phyloP scores from a whole-genome alignment of 2,329 filamentous ascomycete species.

The Ophiostoma sp. region DNA sequence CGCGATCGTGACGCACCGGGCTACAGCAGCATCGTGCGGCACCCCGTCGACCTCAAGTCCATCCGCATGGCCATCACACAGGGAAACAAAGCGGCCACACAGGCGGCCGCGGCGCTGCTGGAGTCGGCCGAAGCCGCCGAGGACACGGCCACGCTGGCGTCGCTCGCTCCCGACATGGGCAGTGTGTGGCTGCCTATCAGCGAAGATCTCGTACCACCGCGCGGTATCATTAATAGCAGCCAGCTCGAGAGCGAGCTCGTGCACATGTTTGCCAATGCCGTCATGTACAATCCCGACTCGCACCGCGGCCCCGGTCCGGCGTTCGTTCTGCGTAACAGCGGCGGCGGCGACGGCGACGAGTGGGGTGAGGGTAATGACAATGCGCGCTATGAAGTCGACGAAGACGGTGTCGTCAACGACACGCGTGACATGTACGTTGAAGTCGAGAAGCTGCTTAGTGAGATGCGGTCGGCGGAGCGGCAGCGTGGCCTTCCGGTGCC shows the following conservation, averaged over 20 bases:
- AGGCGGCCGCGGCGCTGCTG: constrained; percentile 56
- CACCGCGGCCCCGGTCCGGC: constrained; percentile 62
- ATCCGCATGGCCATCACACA: constrained; percentile 71
- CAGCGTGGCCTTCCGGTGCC: constrained; percentile 41
- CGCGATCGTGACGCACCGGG: constrained; percentile 71
- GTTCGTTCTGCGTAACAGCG: constrained; percentile 47
- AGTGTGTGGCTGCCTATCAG: constrained; percentile 63
- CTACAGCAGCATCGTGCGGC: constrained; percentile 67
- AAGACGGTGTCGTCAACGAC: constrained; percentile 82
- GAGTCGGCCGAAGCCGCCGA: constrained; percentile 47
- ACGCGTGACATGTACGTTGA: constrained; percentile 85
- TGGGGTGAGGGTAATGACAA: constrained; percentile 38
- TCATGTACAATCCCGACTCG: constrained; percentile 94
- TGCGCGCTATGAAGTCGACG: constrained; percentile 61
- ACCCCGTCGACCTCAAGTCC: constrained; percentile 70
- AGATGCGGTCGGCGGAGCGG: constrained; percentile 69
- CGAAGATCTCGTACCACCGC: constrained; percentile 75
- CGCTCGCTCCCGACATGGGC: constrained; percentile 37
- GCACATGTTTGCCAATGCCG: constrained; percentile 95
- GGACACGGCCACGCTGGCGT: background rate
- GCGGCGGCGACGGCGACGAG: constrained; percentile 36
- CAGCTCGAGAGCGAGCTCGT: constrained; percentile 91
- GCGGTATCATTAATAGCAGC: constrained; percentile 84
- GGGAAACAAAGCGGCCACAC: constrained; percentile 60
- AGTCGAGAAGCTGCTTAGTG: constrained; percentile 71